Evolutionary conservation across 164 flowering plant species (phyloP).

Genomic region (Vitis amurensis): DNA sequence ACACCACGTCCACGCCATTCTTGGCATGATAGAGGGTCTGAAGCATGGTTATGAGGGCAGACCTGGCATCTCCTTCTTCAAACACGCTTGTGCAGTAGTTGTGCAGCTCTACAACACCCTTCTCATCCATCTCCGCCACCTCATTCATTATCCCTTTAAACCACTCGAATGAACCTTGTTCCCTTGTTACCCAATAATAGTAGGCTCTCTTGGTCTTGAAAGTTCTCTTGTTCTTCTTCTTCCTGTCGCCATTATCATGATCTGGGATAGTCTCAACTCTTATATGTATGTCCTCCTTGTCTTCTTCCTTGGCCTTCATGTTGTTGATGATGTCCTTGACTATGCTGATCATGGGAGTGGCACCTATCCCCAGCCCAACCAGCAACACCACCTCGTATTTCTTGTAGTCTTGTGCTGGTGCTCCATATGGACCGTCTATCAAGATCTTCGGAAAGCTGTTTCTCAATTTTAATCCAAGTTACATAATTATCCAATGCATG

Average conservation of each 20-base stretch:
- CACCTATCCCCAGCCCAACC: conserved; percentile 49
- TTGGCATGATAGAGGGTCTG: conserved; percentile 59
- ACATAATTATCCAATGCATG: not conserved
- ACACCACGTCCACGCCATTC: conserved; percentile 58
- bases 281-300: not conserved
- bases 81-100: conserved; percentile 66
- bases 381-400: conserved; percentile 44
- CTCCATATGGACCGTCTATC: conserved; percentile 53
- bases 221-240: conserved; percentile 4
- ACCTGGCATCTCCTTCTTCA: conserved; percentile 66
- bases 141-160: conserved; percentile 67
- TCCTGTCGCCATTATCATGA: not conserved
- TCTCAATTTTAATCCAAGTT: not conserved
- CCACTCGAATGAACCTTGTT: conserved; percentile 70
- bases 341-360: conserved; percentile 48
- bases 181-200: conserved; percentile 73
- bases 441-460: conserved; percentile 37
- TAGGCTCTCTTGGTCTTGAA: conserved; percentile 53
- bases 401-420: conserved; percentile 46
- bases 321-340: conserved; percentile 39
- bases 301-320: conserved; percentile 21
- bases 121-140: conserved; percentile 45
- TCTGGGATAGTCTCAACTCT: not conserved
- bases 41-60: conserved; percentile 65
- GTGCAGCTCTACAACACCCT: conserved; percentile 55